Percentiles rank a stretch among this genome's conserved stretches.
These are phyloP conservation scores for Entoloma clypeatum DNA, from an alignment of 1,284 basidiomycete species.

Conservation along the genomic window DNA sequence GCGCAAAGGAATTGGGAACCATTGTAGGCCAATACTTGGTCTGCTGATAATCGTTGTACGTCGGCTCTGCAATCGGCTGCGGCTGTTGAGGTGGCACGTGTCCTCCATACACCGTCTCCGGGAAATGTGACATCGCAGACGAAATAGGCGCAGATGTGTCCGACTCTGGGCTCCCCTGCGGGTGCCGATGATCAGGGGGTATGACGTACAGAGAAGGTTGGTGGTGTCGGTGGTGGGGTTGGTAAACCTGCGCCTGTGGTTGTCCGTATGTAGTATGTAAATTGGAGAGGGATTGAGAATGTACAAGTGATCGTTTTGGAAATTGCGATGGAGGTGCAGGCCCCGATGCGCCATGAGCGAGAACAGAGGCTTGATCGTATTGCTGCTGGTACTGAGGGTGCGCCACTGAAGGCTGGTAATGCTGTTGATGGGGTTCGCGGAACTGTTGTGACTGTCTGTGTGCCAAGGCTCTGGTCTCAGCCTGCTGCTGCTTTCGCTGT, in stretches of 20 bases:
- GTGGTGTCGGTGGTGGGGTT: slow-evolving; percentile 11
- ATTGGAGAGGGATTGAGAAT: slow-evolving; percentile 18
- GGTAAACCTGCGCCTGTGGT: slow-evolving; percentile 9
- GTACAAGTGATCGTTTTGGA: slow-evolving; percentile 11
- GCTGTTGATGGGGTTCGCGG: slow-evolving; percentile 14
- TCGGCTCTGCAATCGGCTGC: too few relatives aligned
- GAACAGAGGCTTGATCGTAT: background rate
- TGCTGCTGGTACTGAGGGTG: slow-evolving; percentile 2
- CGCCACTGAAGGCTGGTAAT: background rate
- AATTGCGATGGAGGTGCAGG: background rate
- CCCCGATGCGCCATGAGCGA: background rate
- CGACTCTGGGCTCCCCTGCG: slow-evolving; percentile 5
- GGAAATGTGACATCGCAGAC: slow-evolving; percentile 10
- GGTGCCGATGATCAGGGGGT: slow-evolving; percentile 17
- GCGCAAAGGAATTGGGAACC: slow-evolving; percentile 9
- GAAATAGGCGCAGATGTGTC: slow-evolving; percentile 10
- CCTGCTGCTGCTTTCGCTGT: slow-evolving; percentile 18
- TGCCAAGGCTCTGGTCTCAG: slow-evolving; percentile 13
- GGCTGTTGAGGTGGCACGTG: too few relatives aligned
- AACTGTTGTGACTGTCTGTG: slow-evolving; percentile 20
- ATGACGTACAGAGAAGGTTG: slow-evolving; percentile 24
- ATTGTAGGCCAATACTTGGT: too few relatives aligned
- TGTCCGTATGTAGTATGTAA: slow-evolving; percentile 17
- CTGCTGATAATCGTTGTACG: too few relatives aligned
- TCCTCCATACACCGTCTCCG: too few relatives aligned